Conservation (phyloP, 2,329 filamentous ascomycete genomes). For the Cladosporium velox region DNA sequence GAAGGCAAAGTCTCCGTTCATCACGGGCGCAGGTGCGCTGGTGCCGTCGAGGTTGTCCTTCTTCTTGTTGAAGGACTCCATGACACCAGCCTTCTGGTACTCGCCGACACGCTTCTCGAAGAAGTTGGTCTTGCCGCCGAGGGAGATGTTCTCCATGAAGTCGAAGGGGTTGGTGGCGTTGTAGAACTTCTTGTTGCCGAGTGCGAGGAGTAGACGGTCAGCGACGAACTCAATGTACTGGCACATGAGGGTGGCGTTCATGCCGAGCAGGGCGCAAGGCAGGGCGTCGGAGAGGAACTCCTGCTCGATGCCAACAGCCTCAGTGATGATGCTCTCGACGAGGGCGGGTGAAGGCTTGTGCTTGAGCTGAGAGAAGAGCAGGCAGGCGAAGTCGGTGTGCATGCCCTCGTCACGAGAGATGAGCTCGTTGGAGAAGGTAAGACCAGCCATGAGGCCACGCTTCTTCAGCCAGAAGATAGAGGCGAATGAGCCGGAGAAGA, state of each 20-base stretch:
- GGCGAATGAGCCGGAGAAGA: conserved; percentile 98
- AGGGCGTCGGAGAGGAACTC: conserved; percentile 97
- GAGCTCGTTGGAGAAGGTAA: conserved; percentile 99
- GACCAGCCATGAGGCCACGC: conserved; percentile 96
- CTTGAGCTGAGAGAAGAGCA: conserved; percentile 96
- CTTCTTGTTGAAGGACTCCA: conserved; percentile 75
- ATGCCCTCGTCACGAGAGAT: conserved; percentile 99
- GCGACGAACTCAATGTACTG: conserved; percentile 99
- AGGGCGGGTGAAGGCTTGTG: conserved; percentile 81
- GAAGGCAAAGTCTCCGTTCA: conserved; percentile 79
- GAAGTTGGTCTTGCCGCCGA: conserved; percentile 99
- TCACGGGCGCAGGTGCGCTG: conserved; percentile 48
- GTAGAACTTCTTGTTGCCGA: conserved; percentile 94
- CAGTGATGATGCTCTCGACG: conserved; percentile 85
- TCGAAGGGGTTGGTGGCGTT: conserved; percentile 94
- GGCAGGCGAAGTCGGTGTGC: conserved; percentile 98
- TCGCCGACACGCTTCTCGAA: conserved; percentile 99
- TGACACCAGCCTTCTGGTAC: conserved; percentile 99
- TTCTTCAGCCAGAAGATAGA: conserved; percentile 99
- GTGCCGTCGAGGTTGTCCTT: conserved; percentile 41
- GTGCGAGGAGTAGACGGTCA: conserved; percentile 86
- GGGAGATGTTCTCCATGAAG: conserved; percentile 99
- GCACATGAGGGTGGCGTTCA: conserved; percentile 97
- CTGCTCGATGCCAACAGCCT: conserved; percentile 92
- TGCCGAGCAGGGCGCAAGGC: conserved; percentile 88